These are phyloP conservation scores for Sinapis alba DNA, from an alignment of 441 rosid species.

Conservation along the genomic window DNA sequence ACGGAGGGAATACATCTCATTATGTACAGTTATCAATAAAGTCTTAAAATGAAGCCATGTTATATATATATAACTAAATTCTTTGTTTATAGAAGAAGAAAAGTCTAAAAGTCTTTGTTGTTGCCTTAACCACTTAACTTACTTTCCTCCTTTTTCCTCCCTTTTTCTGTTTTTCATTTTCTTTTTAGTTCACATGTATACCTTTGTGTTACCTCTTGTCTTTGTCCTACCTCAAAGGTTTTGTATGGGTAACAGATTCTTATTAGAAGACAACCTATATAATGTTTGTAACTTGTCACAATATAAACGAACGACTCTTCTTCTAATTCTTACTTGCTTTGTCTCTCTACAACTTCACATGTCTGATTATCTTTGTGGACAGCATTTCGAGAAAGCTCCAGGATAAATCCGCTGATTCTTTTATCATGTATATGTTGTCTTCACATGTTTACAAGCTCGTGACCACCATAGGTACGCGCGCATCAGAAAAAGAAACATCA, in stretches of 20 bases:
- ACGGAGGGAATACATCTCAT: too few species aligned
- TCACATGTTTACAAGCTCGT: slow-evolving; percentile 39
- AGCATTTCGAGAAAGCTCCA: slow-evolving; percentile 24
- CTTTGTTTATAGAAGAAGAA: slow-evolving; percentile 39
- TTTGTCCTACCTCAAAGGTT: slow-evolving; percentile 36
- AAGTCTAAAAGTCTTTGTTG: slow-evolving; percentile 4
- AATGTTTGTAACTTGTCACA: neutral
- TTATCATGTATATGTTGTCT: slow-evolving; percentile 34
- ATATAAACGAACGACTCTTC: slow-evolving; percentile 5
- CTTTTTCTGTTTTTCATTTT: neutral
- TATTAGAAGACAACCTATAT: slow-evolving; percentile 30
- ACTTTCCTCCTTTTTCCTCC: neutral
- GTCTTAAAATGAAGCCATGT: neutral
- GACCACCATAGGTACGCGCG: slow-evolving; percentile 34
- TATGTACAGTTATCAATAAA: neutral
- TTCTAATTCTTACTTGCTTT: slow-evolving; percentile 26
- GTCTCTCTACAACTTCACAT: slow-evolving; percentile 32
- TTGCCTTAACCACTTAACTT: neutral
- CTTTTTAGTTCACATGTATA: slow-evolving; percentile 24
- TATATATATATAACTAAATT: slow-evolving; percentile 3
- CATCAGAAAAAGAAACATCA: slow-evolving; percentile 7
- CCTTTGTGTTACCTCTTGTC: slow-evolving; percentile 24
- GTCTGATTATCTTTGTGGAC: slow-evolving; percentile 34
- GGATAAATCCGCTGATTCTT: slow-evolving; percentile 17
- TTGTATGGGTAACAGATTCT: slow-evolving; percentile 23